A percentile compares a stretch with the other conserved stretches of the same genome.
phyloP scores from a whole-genome alignment of 257 asterid species.

The Forsythia suspensa region DNA sequence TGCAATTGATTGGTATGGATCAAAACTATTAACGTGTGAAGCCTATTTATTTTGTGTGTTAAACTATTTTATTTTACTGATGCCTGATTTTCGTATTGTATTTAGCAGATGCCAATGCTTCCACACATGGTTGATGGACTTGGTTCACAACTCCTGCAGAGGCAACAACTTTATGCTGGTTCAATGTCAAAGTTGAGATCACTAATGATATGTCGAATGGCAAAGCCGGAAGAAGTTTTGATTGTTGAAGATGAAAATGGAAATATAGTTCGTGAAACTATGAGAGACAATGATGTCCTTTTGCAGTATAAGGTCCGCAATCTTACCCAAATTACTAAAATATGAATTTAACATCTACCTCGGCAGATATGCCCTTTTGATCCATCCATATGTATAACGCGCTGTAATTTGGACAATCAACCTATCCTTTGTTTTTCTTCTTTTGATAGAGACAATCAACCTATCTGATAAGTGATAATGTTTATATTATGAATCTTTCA shows the following conservation, averaged over 20 bases:
- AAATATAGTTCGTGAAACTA: slow-evolving; percentile 95
- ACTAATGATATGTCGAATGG: slow-evolving; percentile 98
- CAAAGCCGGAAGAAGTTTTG: slow-evolving; percentile 98
- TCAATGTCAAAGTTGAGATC: slow-evolving; percentile 93
- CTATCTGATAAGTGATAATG: no score
- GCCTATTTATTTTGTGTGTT: no score
- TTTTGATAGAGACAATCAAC: no score
- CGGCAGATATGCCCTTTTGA: no score
- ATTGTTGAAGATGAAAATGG: slow-evolving; percentile 98
- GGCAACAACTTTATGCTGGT: slow-evolving; percentile 82
- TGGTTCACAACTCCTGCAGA: slow-evolving; percentile 75
- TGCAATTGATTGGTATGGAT: background rate
- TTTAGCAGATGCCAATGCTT: slow-evolving; percentile 61
- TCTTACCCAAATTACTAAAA: background rate
- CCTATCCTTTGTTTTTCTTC: no score
- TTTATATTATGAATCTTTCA: no score
- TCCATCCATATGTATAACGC: no score
- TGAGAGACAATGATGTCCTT: slow-evolving; percentile 98
- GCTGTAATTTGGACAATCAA: no score
- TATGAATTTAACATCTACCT: no score
- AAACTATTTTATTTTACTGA: background rate
- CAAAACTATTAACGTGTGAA: background rate
- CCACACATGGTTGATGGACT: slow-evolving; percentile 73
- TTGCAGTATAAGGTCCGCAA: slow-evolving; percentile 86
- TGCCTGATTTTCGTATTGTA: slow-evolving; percentile 24